Percentiles rank a stretch among this genome's conserved stretches.
These are phyloP conservation scores for Botrytis cinerea DNA, from an alignment of 2,329 filamentous ascomycete genomes.

Conservation along the genomic window DNA sequence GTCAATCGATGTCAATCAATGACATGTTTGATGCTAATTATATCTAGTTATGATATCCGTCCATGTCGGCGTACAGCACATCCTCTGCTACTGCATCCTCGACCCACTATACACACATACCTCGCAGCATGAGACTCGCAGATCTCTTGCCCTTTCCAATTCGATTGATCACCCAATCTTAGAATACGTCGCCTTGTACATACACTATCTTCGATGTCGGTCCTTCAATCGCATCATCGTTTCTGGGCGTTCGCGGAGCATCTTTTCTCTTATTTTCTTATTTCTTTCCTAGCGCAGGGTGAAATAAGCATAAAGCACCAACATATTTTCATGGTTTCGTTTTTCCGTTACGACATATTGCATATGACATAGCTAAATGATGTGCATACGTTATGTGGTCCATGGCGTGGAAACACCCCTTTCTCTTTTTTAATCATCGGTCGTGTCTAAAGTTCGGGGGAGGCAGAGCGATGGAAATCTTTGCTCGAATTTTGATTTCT, in stretches of 20 bases:
- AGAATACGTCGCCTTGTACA: conserved; percentile 19
- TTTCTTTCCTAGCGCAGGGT: conserved; percentile 26
- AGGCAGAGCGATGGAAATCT: background rate
- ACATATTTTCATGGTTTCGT: background rate
- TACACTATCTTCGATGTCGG: conserved; percentile 9
- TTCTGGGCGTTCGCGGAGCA: conserved; percentile 21
- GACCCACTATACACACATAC: background rate
- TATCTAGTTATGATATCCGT: background rate
- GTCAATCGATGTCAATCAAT: background rate
- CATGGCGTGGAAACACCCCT: background rate
- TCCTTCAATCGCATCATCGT: background rate
- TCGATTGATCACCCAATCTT: conserved; percentile 4
- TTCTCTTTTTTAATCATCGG: background rate
- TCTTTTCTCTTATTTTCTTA: conserved; percentile 10
- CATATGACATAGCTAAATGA: conserved; percentile 15
- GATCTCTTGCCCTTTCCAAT: background rate
- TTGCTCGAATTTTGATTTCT: conserved; percentile 2
- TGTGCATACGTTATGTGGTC: conserved; percentile 6
- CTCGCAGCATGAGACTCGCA: background rate
- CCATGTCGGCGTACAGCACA: background rate
- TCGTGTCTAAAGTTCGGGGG: background rate
- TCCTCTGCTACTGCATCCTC: conserved; percentile 1
- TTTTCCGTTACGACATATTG: conserved; percentile 11
- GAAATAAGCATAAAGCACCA: conserved; percentile 24
- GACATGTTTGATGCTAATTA: background rate